Conservation (phyloP, 2,329 filamentous ascomycete genomes). For the Bipolaris bicolor region DNA sequence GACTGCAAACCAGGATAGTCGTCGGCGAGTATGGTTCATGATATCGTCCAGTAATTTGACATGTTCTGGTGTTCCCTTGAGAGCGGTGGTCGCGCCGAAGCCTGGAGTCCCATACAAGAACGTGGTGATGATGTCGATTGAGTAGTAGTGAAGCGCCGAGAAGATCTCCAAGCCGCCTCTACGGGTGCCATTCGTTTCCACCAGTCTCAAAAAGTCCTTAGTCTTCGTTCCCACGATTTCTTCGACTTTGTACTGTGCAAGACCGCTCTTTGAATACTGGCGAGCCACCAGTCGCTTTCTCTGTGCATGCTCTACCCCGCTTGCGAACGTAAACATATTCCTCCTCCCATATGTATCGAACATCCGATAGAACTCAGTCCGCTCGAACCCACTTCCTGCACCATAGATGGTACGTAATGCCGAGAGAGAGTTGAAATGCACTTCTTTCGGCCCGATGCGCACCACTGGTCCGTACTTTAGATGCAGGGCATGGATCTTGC, state of each 20-base stretch:
- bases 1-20: conserved; percentile 58
- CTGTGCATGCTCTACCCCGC: conserved; percentile 53
- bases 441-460: conserved; percentile 22
- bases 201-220: conserved; percentile 51
- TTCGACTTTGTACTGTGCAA: conserved; percentile 49
- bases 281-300: conserved; percentile 61
- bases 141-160: conserved; percentile 59
- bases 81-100: conserved; percentile 52
- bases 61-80: conserved; percentile 49
- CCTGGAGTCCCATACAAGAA: conserved; percentile 56
- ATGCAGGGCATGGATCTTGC: conserved; percentile 53
- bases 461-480: conserved; percentile 26
- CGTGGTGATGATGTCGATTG: conserved; percentile 59
- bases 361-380: conserved; percentile 61
- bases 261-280: conserved; percentile 58
- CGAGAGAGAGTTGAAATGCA: conserved; percentile 46
- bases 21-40: conserved; percentile 54
- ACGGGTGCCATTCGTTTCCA: conserved; percentile 42
- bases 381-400: conserved; percentile 58
- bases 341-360: conserved; percentile 60
- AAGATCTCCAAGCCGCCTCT: conserved; percentile 54
- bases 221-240: conserved; percentile 14
- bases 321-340: conserved; percentile 61
- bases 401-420: conserved; percentile 63
- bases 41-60: conserved; percentile 57